A percentile compares a stretch with the other conserved stretches of the same genome.
These are phyloP conservation scores for Stramenopiles sp. DNA, from an alignment of 352 stramenopile species.

Conservation along the genomic window DNA sequence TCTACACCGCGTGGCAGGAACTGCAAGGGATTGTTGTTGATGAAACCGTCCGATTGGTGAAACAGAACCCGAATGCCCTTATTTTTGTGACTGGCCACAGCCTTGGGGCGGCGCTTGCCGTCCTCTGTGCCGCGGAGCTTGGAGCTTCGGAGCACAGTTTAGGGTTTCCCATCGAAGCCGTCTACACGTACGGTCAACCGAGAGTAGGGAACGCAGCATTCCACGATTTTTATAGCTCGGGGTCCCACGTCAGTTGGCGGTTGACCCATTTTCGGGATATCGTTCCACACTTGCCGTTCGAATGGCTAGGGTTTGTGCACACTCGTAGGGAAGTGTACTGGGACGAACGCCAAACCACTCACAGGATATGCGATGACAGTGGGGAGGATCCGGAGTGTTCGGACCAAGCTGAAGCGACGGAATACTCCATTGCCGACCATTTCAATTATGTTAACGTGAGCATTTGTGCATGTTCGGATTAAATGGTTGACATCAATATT, in stretches of 20 bases:
- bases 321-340: constrained; percentile 17
- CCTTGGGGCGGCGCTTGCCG: constrained; percentile 40
- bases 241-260: constrained; percentile 36
- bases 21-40: constrained; percentile 34
- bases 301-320: constrained; percentile 48
- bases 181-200: constrained; percentile 53
- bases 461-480: too few species aligned
- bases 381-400: constrained; percentile 17
- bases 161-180: constrained; percentile 26
- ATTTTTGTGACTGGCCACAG: constrained; percentile 48
- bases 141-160: constrained; percentile 38
- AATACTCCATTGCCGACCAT: constrained; percentile 11
- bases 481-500: too few species aligned
- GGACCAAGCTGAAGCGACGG: not conserved
- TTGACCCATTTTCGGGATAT: constrained; percentile 49
- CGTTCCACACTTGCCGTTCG: constrained; percentile 46
- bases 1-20: constrained; percentile 49
- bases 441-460: constrained; percentile 13
- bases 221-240: constrained; percentile 31
- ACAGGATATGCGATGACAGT: constrained; percentile 16
- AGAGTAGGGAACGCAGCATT: constrained; percentile 47
- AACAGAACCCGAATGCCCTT: constrained; percentile 28
- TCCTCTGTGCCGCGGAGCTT: constrained; percentile 48
- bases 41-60: constrained; percentile 25
- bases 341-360: constrained; percentile 11